Percentiles rank a stretch among this genome's conserved stretches.
These are phyloP conservation scores for Crithidia sp. DNA, from an alignment of 208 protist species.

Conservation along the genomic window DNA sequence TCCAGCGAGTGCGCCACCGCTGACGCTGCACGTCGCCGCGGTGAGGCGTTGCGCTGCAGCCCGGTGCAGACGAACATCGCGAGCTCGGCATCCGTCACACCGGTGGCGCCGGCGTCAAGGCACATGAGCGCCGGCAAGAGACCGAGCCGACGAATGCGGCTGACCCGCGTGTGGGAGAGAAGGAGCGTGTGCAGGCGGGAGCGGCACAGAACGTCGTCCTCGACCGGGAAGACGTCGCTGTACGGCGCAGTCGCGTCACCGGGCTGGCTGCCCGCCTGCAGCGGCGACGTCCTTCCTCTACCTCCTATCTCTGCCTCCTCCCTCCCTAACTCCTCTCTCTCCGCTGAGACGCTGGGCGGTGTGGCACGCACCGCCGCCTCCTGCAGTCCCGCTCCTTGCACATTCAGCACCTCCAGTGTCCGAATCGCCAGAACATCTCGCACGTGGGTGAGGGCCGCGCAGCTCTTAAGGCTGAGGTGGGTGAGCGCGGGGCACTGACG, in stretches of 20 bases:
- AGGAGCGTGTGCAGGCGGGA: slow-evolving; percentile 21
- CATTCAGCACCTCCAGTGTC: slow-evolving; percentile 15
- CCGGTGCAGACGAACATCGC: slow-evolving; percentile 23
- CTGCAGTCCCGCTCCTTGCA: slow-evolving; percentile 8
- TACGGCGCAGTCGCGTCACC: neutral
- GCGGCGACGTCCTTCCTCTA: neutral
- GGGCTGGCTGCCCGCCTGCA: neutral
- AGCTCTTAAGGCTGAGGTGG: slow-evolving; percentile 11
- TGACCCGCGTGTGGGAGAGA: slow-evolving; percentile 22
- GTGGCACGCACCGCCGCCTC: neutral
- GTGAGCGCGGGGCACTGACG: neutral
- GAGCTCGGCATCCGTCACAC: slow-evolving; percentile 18
- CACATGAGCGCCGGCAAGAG: slow-evolving; percentile 17
- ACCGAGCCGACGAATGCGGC: slow-evolving; percentile 14
- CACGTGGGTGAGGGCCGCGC: neutral
- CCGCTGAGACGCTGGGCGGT: no score
- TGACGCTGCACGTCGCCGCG: neutral
- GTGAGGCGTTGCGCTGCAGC: neutral
- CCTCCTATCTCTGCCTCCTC: neutral
- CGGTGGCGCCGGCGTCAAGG: slow-evolving; percentile 10
- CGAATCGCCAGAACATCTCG: neutral
- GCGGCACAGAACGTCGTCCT: slow-evolving; percentile 6
- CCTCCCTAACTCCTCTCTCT: no score
- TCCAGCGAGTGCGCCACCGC: slow-evolving; percentile 2
- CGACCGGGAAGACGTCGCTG: neutral